Evolutionary conservation across 2,329 filamentous ascomycete species (phyloP).

Genomic region (Aspergillus fumigatiaffinis): DNA sequence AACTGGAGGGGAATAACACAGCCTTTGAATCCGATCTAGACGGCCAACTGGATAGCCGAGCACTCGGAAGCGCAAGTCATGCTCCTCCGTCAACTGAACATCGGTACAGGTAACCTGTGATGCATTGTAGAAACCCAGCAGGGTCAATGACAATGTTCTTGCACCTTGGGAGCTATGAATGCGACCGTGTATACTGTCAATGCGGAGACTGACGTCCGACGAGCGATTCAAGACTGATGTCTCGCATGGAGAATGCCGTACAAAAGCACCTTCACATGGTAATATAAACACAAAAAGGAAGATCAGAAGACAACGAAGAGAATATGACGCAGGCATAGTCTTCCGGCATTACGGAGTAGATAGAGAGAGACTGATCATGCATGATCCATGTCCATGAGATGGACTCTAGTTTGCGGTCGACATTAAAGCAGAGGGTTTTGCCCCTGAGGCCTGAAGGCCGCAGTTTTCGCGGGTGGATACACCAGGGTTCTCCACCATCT

Average conservation of each 20-base stretch:
- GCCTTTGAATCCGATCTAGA: neutral
- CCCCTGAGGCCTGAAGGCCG: neutral
- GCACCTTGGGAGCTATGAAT: neutral
- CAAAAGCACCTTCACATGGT: neutral
- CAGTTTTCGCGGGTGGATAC: too few relatives aligned
- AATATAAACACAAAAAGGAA: neutral
- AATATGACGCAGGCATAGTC: neutral
- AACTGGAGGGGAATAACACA: neutral
- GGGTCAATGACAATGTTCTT: neutral
- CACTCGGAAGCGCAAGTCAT: neutral
- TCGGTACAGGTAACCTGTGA: neutral
- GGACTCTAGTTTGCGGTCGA: neutral
- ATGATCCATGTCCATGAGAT: neutral
- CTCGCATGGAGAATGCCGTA: neutral
- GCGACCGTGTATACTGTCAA: neutral
- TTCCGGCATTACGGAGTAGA: too few relatives aligned
- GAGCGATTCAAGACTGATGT: neutral
- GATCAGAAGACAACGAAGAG: neutral
- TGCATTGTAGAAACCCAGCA: constrained; percentile 1
- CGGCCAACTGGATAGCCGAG: constrained; percentile 1
- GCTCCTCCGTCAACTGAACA: neutral
- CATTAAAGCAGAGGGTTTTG: neutral
- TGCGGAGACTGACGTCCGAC: neutral
- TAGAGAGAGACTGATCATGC: neutral
- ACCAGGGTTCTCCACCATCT: neutral